phyloP scores from a whole-genome alignment of 345 rosid species.

The Corchorus olitorius region DNA sequence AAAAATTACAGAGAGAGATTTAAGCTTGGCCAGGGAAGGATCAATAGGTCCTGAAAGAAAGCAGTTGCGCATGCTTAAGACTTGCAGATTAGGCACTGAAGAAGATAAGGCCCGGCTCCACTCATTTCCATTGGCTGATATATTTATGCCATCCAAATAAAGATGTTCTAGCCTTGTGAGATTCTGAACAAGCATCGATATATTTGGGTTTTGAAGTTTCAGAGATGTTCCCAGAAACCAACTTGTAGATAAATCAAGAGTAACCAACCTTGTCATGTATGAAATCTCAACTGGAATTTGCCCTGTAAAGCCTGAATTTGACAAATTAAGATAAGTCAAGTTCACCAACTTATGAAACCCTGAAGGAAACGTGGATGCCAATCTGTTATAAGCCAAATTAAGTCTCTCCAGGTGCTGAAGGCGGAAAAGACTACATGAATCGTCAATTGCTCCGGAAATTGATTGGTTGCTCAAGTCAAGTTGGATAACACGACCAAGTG shows the following conservation, averaged over 20 bases:
- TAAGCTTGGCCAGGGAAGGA: conserved; percentile 26
- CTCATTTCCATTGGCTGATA: conserved; percentile 30
- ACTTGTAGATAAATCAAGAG: conserved; percentile 44
- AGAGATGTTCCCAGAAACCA: neutral
- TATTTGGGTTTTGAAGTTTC: conserved; percentile 38
- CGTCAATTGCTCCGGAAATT: conserved; percentile 36
- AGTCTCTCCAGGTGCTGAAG: conserved; percentile 41
- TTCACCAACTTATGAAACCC: conserved; percentile 33
- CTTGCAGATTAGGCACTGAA: conserved; percentile 32
- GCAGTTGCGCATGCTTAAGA: conserved; percentile 44
- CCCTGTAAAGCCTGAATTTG: conserved; percentile 36
- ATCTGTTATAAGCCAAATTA: conserved; percentile 44
- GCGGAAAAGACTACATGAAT: conserved; percentile 37
- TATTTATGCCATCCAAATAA: conserved; percentile 36
- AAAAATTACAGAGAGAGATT: conserved; percentile 31
- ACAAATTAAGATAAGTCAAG: conserved; percentile 36
- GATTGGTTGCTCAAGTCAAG: conserved; percentile 44
- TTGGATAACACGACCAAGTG: conserved; percentile 32
- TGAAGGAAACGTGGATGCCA: conserved; percentile 26
- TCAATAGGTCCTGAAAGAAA: conserved; percentile 32
- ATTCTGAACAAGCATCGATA: conserved; percentile 25
- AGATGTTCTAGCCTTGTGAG: conserved; percentile 29
- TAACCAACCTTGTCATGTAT: conserved; percentile 37
- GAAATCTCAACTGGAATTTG: conserved; percentile 42
- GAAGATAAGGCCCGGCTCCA: conserved; percentile 35